Evolutionary conservation across 345 rosid genomes (phyloP), one percentile per base, ranked within the genome.

Genomic region (Hirschfeldia incana): DNA sequence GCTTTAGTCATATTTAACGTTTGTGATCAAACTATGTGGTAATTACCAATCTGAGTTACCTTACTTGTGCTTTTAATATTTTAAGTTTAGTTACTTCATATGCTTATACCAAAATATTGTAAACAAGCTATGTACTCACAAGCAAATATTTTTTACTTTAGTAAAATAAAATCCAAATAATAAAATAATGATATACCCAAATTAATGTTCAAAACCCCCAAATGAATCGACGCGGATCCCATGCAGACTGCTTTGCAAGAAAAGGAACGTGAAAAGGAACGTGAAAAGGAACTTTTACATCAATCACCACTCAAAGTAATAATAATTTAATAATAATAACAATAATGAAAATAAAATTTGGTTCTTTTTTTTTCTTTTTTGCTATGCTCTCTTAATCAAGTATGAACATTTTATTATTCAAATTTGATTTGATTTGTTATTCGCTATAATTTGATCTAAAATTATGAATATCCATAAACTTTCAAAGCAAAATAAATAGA

Each of bases 171-270:
- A 1, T 29, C 4, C 32, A 29, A 29, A 29, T 29, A 29, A 29
- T 29, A 29, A 29, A 29, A 29, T 29, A 29, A 4, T 34, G 5
- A 34, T 34, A 34, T 34, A 34, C 37, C 37, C 37, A 34, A 6
- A 34, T 34, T 34, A 34, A 34, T 5, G 6, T 34, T 34, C 7
- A 46, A 42, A 46, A 46, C 55, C 55, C 51, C 62, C 30, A 77
- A 77, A 63, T 63, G 75, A 75, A 62, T 77, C 70, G 70, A 77
- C 57, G 70, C 70, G 68, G 72, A 65, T 71, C 67, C 66, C 76
- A 72, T 72, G 81, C 73, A 72, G 36, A 57, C 72, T 78, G 67
- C 76, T 78, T 78, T 66, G 30, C 53, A 57, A 55, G 75, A 77
- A 62, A 70, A 63, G 70, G 37, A 62, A 34, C 55, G 57, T 64